Evolutionary conservation across 2,329 filamentous ascomycete genomes (phyloP), one percentile per base, ranked within the genome.

Genomic region (Cadophora sp.): DNA sequence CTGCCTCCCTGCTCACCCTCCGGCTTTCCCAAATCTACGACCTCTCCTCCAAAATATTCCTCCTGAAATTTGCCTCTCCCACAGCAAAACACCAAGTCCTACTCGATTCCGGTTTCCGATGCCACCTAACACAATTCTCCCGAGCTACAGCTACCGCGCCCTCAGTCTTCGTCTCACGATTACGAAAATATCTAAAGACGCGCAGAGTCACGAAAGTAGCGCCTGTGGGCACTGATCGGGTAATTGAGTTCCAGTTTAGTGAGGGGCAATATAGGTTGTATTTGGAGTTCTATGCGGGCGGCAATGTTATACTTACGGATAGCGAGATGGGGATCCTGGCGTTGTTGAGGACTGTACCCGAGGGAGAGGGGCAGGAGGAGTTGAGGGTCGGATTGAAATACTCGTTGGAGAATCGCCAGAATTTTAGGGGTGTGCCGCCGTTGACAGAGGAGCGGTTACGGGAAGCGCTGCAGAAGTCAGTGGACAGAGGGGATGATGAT

Each of bases 21-120:
- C 92, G 96, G 71, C 87, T 98, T 62, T 89, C 92, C 71, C 99
- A 99, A 78, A 91, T 97, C 79, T 98, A 99, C 83, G 96, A 99
- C 79, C 88, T 99, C 68, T 97, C 93, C 71, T 94, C 94, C 72
- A 94, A 95, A 78, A 97, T 98, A 77, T 93, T 98, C 77, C 89
- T 98, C 29, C 87, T 99, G 80, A 98, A 97, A 79, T 96, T 99
- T 78, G 90, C 94, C 65, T 97, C 96, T 79, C 93, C 95, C 53
- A 91, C 95, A 77, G 87, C 91, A 73, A 94, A 94, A 80, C 91
- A 96, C 78, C 95, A 98, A 79, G 85, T 99, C 31, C 85, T 99
- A 62, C 89, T 99, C 75, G 96, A 99, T 79, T 96, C 93, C 1
- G 96, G 96, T 34, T 99, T 99, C 80, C 93, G 96, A 77, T 97